Evolutionary conservation across 768 basidiomycete species (phyloP).

Genomic region (Amanita brunnescens): DNA sequence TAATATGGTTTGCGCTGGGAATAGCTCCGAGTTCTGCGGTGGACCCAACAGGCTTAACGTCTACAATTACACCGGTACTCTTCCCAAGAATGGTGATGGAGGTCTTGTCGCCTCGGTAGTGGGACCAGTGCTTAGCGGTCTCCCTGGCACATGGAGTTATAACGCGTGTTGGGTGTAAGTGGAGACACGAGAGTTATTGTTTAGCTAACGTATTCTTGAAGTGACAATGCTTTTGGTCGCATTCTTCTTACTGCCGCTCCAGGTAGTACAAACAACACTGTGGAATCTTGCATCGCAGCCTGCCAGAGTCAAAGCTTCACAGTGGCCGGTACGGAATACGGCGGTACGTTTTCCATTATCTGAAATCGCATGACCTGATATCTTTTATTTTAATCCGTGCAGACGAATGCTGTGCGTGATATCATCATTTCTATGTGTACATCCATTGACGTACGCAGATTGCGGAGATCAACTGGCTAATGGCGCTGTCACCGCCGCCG

Average conservation of each 20-base stretch:
- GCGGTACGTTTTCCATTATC: constrained; percentile 28
- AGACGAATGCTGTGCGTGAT: constrained; percentile 38
- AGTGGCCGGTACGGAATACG: constrained; percentile 63
- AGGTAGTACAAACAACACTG: constrained; percentile 34
- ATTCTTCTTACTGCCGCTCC: constrained; percentile 29
- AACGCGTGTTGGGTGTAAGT: constrained; percentile 58
- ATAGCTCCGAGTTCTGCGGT: constrained; percentile 60
- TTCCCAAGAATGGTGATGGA: constrained; percentile 24
- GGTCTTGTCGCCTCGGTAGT: constrained; percentile 18
- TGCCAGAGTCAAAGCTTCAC: constrained; percentile 53
- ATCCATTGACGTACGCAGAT: constrained; percentile 27
- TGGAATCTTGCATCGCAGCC: constrained; percentile 50
- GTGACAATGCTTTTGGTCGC: constrained; percentile 60
- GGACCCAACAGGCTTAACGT: constrained; percentile 59
- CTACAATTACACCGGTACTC: constrained; percentile 64
- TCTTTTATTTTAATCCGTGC: background rate
- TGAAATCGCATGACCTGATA: constrained; percentile 3
- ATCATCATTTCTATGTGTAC: background rate
- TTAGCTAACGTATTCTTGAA: constrained; percentile 15
- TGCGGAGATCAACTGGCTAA: constrained; percentile 62
- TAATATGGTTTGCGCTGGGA: constrained; percentile 58
- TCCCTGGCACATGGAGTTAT: constrained; percentile 52
- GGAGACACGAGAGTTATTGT: background rate
- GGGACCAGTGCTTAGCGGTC: constrained; percentile 39
- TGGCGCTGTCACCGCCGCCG: constrained; percentile 43